These are phyloP conservation scores for Rutstroemia sp. DNA, from an alignment of 2,329 filamentous ascomycete genomes.

Conservation along the genomic window DNA sequence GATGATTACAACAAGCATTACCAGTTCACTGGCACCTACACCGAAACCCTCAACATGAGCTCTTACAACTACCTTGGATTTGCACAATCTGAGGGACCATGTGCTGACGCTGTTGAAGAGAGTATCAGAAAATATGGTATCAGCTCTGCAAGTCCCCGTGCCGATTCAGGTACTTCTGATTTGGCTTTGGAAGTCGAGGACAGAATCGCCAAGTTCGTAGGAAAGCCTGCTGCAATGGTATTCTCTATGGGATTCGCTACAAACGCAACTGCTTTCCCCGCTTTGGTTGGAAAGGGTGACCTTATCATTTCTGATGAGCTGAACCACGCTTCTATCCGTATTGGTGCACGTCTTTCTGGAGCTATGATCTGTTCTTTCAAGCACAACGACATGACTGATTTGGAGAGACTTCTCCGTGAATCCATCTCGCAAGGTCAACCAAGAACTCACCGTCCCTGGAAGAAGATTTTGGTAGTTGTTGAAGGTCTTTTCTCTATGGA, in stretches of 20 bases:
- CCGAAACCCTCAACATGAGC: conserved; percentile 96
- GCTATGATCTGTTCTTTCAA: conserved; percentile 95
- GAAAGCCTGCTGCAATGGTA: conserved; percentile 90
- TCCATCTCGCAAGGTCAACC: conserved; percentile 95
- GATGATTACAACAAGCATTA: conserved; percentile 90
- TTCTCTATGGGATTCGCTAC: conserved; percentile 99
- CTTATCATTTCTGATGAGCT: conserved; percentile 94
- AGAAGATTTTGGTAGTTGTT: conserved; percentile 94
- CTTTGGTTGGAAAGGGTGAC: conserved; percentile 85
- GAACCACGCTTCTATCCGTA: conserved; percentile 95
- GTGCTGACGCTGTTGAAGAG: conserved; percentile 86
- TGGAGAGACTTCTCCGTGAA: conserved; percentile 82
- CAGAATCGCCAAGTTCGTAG: conserved; percentile 82
- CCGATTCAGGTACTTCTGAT: conserved; percentile 80
- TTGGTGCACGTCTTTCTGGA: conserved; percentile 86
- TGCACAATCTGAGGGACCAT: conserved; percentile 93
- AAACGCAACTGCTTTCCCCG: conserved; percentile 87
- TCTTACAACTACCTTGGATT: conserved; percentile 99
- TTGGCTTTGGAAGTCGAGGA: conserved; percentile 84
- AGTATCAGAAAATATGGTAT: conserved; percentile 80
- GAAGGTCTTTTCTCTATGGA: conserved; percentile 99
- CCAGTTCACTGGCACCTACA: conserved; percentile 79
- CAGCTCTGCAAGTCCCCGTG: conserved; percentile 71
- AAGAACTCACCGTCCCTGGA: conserved; percentile 97
- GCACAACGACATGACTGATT: conserved; percentile 88